These are phyloP conservation scores for Immersiporthe knoxdaviesiana DNA, from an alignment of 2,329 filamentous ascomycete genomes.

Conservation along the genomic window DNA sequence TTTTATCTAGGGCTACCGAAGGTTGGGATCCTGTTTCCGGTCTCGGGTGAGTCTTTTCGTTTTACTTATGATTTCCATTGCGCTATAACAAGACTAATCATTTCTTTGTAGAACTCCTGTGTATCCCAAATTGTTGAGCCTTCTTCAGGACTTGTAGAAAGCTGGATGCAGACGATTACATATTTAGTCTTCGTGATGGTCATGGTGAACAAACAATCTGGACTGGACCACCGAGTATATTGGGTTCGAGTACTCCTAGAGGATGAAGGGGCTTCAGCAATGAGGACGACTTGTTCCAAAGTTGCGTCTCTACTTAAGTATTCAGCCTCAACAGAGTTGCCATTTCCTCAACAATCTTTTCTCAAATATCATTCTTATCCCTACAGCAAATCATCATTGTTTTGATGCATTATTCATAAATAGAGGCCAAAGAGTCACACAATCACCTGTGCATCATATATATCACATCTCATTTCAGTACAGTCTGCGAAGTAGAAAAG, in stretches of 20 bases:
- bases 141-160: conserved; percentile 35
- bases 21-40: conserved; percentile 47
- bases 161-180: not conserved
- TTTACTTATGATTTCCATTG: not conserved
- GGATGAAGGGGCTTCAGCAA: not conserved
- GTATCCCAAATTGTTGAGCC: conserved; percentile 40
- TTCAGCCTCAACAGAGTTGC: not conserved
- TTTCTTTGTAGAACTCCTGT: conserved; percentile 35
- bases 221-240: not conserved
- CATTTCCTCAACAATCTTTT: not conserved
- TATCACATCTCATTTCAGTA: not conserved
- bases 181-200: not conserved
- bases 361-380: not conserved
- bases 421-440: not conserved
- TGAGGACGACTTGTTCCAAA: not conserved
- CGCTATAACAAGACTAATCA: not conserved
- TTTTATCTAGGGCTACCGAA: conserved; percentile 36
- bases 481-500: not conserved
- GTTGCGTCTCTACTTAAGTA: not conserved
- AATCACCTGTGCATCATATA: not conserved
- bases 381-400: not conserved
- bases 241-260: not conserved
- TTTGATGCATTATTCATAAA: not conserved
- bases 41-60: conserved; percentile 37
- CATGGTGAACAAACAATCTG: not conserved